Base-by-base conservation (phyloP, 805 yeast genomes). In the Diddensiella caesifluorescens region DNA sequence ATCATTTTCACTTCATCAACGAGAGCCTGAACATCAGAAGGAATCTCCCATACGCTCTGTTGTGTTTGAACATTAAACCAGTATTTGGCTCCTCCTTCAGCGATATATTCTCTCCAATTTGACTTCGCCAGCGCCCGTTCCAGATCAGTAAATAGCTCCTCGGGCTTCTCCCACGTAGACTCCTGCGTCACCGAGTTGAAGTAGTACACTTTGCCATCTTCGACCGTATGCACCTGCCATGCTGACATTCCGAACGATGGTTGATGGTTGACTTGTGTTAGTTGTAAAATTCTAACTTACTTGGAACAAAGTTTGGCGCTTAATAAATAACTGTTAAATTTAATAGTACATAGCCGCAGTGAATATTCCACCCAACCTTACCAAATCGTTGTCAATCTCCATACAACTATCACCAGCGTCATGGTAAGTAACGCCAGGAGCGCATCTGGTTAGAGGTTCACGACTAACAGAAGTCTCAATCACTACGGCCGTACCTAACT, bases 381-480 rank as follows among this genome's bases (percentile, higher is more conserved):
- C n/a, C n/a, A n/a, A n/a, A n/a, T n/a, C n/a, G n/a, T n/a, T n/a
- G n/a, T n/a, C n/a, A n/a, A n/a, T n/a, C n/a, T n/a, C n/a, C n/a
- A n/a, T n/a, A n/a, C n/a, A n/a, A n/a, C n/a, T n/a, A n/a, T n/a
- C n/a, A n/a, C n/a, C n/a, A n/a, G n/a, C n/a, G n/a, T n/a, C n/a
- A n/a, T n/a, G n/a, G n/a, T n/a, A n/a, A n/a, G n/a, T n/a, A n/a
- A n/a, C n/a, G n/a, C n/a, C n/a, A n/a, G n/a, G n/a, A n/a, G n/a
- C n/a, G n/a, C n/a, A n/a, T n/a, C n/a, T n/a, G n/a, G n/a, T n/a
- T n/a, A n/a, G n/a, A n/a, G n/a, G n/a, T n/a, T n/a, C n/a, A n/a
- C n/a, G n/a, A n/a, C n/a, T n/a, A n/a, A n/a, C n/a, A n/a, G n/a
- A 27, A 84, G 98, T 90, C 97, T 10, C 98, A 92, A 77, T 90